Percentiles rank a stretch among this genome's conserved stretches.
Conservation (phyloP, 2,329 filamentous ascomycete genomes). For the Fusarium sp. region DNA sequence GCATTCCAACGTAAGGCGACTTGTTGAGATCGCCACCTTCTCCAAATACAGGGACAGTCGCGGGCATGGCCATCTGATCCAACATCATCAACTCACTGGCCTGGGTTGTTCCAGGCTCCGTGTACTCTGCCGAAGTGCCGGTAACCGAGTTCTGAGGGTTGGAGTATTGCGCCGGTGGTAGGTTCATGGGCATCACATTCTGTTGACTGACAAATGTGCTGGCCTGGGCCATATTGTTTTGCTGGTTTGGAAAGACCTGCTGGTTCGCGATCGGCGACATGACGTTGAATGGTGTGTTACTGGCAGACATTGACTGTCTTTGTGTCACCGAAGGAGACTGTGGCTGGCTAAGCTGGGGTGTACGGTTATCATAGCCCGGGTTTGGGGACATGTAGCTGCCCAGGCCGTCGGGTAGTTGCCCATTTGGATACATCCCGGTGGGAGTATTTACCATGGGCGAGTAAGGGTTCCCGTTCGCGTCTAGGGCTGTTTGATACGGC, state of each 20-base stretch:
- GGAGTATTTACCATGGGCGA: slow-evolving; percentile 57
- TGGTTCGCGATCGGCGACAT: slow-evolving; percentile 62
- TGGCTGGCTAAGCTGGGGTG: slow-evolving; percentile 37
- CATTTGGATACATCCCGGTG: slow-evolving; percentile 45
- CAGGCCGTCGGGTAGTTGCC: slow-evolving; percentile 45
- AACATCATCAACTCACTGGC: slow-evolving; percentile 65
- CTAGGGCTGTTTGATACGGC: slow-evolving; percentile 58
- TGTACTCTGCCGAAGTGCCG: slow-evolving; percentile 53
- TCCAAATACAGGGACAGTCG: slow-evolving; percentile 86
- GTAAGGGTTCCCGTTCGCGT: slow-evolving; percentile 55
- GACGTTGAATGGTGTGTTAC: slow-evolving; percentile 59
- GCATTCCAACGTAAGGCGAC: slow-evolving; percentile 82
- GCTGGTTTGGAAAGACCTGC: slow-evolving; percentile 58
- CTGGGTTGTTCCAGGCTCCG: slow-evolving; percentile 55
- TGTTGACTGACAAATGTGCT: slow-evolving; percentile 65
- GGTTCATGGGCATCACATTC: slow-evolving; percentile 67
- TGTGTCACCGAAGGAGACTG: slow-evolving; percentile 53
- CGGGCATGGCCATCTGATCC: slow-evolving; percentile 68
- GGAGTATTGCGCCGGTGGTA: slow-evolving; percentile 67
- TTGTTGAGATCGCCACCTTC: slow-evolving; percentile 79
- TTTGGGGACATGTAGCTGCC: slow-evolving; percentile 55
- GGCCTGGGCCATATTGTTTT: slow-evolving; percentile 56
- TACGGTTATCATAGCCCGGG: slow-evolving; percentile 46
- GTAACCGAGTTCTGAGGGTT: slow-evolving; percentile 44
- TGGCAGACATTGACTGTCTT: slow-evolving; percentile 57